These are phyloP conservation scores for Ophiosphaerella herpotricha DNA, from an alignment of 2,329 filamentous ascomycete species.

Conservation along the genomic window DNA sequence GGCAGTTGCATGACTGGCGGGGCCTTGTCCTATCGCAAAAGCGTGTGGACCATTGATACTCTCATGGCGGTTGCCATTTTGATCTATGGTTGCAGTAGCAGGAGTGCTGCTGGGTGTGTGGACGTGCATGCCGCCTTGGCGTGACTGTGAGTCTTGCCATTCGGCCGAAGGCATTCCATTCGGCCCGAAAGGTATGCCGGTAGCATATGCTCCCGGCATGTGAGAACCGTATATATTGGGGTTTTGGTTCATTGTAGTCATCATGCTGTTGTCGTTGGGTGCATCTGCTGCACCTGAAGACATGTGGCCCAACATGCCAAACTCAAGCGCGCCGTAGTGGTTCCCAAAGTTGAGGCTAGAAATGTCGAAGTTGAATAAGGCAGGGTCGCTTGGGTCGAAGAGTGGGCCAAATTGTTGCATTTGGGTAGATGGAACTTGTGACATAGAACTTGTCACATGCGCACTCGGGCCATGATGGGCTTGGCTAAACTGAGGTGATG, in stretches of 20 bases:
- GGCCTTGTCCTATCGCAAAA: constrained; percentile 65
- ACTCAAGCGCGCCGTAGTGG: constrained; percentile 93
- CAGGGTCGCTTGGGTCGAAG: constrained; percentile 90
- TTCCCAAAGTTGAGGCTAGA: constrained; percentile 95
- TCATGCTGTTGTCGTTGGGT: constrained; percentile 61
- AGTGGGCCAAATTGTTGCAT: constrained; percentile 60
- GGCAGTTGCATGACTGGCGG: constrained; percentile 60
- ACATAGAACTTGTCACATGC: constrained; percentile 54
- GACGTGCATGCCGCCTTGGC: constrained; percentile 51
- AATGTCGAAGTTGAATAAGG: constrained; percentile 93
- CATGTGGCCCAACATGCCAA: constrained; percentile 96
- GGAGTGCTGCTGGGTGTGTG: constrained; percentile 51
- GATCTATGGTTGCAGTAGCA: constrained; percentile 40
- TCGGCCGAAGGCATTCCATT: constrained; percentile 34
- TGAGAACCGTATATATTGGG: constrained; percentile 48
- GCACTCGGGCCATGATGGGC: constrained; percentile 51
- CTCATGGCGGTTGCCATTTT: constrained; percentile 35
- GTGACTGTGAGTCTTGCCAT: constrained; percentile 46
- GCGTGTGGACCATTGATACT: constrained; percentile 55
- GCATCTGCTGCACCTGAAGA: constrained; percentile 86
- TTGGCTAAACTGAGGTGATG: constrained; percentile 74
- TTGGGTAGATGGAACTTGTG: constrained; percentile 45
- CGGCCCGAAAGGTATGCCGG: constrained; percentile 6
- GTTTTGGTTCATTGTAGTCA: constrained; percentile 39
- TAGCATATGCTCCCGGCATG: constrained; percentile 39